phyloP scores from a whole-genome alignment of 768 basidiomycete species.

The Naganishia friedmannii region DNA sequence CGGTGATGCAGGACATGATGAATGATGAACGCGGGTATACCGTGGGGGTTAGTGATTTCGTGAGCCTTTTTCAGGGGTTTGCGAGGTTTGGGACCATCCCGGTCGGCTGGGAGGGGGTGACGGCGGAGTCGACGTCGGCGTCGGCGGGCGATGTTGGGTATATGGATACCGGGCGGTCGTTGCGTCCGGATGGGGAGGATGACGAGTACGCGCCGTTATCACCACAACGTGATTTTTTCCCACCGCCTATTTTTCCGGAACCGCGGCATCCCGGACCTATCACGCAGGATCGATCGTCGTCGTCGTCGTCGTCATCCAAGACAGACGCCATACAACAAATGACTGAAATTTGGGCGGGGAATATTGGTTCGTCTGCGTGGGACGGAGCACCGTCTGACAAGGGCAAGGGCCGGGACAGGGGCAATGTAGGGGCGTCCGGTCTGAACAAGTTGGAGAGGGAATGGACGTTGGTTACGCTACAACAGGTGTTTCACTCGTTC shows the following conservation, averaged over 20 bases:
- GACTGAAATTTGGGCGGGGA: slow-evolving; percentile 32
- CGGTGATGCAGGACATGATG: slow-evolving; percentile 41
- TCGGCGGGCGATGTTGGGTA: not conserved
- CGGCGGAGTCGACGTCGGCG: not conserved
- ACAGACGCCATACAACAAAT: slow-evolving; percentile 19
- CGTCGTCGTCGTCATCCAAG: not conserved
- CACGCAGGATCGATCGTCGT: not conserved
- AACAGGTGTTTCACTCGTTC: slow-evolving; percentile 37
- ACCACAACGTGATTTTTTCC: slow-evolving; percentile 10
- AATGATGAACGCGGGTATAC: slow-evolving; percentile 31
- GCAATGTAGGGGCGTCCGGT: not conserved
- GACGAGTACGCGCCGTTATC: not conserved
- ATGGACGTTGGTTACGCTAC: slow-evolving; percentile 37
- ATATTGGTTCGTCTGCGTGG: slow-evolving; percentile 5
- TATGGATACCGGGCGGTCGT: not conserved
- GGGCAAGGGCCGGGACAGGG: not conserved
- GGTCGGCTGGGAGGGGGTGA: slow-evolving; percentile 19
- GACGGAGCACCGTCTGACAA: not conserved
- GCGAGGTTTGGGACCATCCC: slow-evolving; percentile 38
- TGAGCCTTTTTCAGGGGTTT: slow-evolving; percentile 45
- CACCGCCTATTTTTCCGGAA: slow-evolving; percentile 25
- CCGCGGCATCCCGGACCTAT: not conserved
- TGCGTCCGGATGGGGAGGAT: slow-evolving; percentile 4
- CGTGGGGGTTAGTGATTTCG: slow-evolving; percentile 40
- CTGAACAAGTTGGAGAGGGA: slow-evolving; percentile 3